Conservation (phyloP, 129 eudicot genomes). For the Tagetes patula region DNA sequence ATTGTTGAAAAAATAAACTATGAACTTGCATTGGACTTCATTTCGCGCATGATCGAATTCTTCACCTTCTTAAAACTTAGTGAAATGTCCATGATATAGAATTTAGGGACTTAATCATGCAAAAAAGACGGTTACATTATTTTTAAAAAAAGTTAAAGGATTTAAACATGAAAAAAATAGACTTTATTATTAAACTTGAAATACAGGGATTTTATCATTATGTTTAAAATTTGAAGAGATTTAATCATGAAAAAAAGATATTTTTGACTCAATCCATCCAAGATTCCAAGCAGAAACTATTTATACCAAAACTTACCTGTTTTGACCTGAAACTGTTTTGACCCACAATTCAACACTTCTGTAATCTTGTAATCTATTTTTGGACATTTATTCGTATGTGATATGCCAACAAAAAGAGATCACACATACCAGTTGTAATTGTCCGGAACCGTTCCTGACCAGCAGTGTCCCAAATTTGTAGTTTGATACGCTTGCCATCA, state of each 20-base stretch:
- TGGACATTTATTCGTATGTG: background rate
- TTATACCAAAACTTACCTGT: background rate
- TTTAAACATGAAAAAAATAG: background rate
- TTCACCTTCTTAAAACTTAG: background rate
- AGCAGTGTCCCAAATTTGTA: conserved; percentile 79
- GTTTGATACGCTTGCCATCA: conserved; percentile 67
- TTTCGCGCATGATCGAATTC: background rate
- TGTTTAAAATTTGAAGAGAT: background rate
- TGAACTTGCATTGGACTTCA: background rate
- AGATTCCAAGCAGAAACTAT: background rate
- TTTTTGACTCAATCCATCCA: background rate
- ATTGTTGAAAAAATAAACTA: background rate
- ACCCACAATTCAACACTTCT: background rate
- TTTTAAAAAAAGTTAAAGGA: background rate
- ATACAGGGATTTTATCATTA: background rate
- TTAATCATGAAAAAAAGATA: background rate
- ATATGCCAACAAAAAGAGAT: conserved; percentile 14
- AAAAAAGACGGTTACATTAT: background rate
- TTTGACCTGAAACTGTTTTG: conserved; percentile 5
- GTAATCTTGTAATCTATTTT: background rate
- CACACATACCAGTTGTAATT: conserved; percentile 53
- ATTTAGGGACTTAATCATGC: background rate
- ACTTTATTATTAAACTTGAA: background rate
- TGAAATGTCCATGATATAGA: background rate
- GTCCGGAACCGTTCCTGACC: conserved; percentile 65